phyloP scores from a whole-genome alignment of 768 basidiomycete genomes.

The Rhizopogon sp. region DNA sequence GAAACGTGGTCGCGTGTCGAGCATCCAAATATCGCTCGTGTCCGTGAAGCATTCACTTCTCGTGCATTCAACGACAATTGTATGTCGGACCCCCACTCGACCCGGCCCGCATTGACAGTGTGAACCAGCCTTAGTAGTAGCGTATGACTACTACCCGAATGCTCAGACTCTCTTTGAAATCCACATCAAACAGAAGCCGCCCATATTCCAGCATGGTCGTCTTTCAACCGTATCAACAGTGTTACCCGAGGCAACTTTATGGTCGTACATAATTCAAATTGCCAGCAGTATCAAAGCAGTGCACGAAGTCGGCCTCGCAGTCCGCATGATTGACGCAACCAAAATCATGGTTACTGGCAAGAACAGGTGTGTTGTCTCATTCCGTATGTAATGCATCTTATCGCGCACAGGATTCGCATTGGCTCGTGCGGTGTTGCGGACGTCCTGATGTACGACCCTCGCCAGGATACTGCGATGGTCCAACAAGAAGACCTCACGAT shows the following conservation, averaged over 20 bases:
- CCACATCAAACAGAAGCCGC: slow-evolving; percentile 59
- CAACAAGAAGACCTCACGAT: slow-evolving; percentile 89
- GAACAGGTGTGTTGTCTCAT: slow-evolving; percentile 55
- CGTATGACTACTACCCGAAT: slow-evolving; percentile 84
- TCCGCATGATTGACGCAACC: slow-evolving; percentile 77
- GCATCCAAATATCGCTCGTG: slow-evolving; percentile 80
- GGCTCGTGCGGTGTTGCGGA: slow-evolving; percentile 86
- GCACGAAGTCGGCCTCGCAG: slow-evolving; percentile 76
- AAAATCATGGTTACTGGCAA: slow-evolving; percentile 87
- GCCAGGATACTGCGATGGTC: slow-evolving; percentile 48
- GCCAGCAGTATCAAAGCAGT: slow-evolving; percentile 81
- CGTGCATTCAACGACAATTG: slow-evolving; percentile 89
- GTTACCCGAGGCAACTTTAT: slow-evolving; percentile 78
- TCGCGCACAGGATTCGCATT: slow-evolving; percentile 61
- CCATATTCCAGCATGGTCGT: slow-evolving; percentile 31
- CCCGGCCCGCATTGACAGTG: not conserved
- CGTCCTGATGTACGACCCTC: slow-evolving; percentile 72
- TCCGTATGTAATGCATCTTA: slow-evolving; percentile 1
- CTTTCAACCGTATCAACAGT: slow-evolving; percentile 25
- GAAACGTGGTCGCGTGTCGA: slow-evolving; percentile 82
- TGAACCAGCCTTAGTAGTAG: slow-evolving; percentile 77
- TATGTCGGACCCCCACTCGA: slow-evolving; percentile 32
- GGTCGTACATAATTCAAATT: slow-evolving; percentile 92
- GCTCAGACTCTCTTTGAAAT: slow-evolving; percentile 77
- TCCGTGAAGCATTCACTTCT: slow-evolving; percentile 94